Percentiles rank a stretch among this genome's conserved stretches.
These are phyloP conservation scores for Zea luxurians DNA, from an alignment of 176 grass and related monocot species.

Conservation along the genomic window DNA sequence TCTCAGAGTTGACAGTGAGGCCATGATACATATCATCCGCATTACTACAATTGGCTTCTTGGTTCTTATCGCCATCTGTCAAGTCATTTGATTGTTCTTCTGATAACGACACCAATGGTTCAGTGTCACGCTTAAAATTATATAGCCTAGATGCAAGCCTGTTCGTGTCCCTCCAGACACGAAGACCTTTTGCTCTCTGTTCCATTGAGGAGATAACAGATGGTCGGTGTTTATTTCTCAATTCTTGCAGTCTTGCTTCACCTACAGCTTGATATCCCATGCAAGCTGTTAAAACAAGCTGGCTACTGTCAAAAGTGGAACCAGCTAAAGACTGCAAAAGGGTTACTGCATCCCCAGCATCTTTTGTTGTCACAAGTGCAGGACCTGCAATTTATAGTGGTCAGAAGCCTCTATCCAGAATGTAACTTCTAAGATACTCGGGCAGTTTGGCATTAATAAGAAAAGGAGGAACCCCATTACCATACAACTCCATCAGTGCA, in stretches of 20 bases:
- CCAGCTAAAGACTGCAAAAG: conserved; percentile 92
- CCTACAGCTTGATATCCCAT: conserved; percentile 92
- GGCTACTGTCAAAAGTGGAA: conserved; percentile 97
- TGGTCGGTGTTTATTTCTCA: conserved; percentile 86
- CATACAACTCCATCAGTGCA: conserved; percentile 96
- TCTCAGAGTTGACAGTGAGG: conserved; percentile 58
- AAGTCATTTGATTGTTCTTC: conserved; percentile 45
- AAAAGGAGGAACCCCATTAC: conserved; percentile 54
- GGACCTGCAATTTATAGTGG: conserved; percentile 59
- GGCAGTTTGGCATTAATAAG: conserved; percentile 12
- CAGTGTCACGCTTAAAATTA: conserved; percentile 73
- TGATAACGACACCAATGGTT: conserved; percentile 70
- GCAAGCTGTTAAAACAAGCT: conserved; percentile 97
- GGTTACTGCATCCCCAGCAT: conserved; percentile 97
- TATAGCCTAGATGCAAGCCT: conserved; percentile 86
- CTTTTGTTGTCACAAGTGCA: conserved; percentile 91
- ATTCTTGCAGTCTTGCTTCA: conserved; percentile 73
- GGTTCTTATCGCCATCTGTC: conserved; percentile 47
- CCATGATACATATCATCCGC: conserved; percentile 59
- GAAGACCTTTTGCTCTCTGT: conserved; percentile 74
- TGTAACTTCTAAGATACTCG: not conserved
- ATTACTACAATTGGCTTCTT: conserved; percentile 49
- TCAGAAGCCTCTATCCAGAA: conserved; percentile 24
- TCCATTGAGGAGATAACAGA: conserved; percentile 90
- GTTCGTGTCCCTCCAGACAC: conserved; percentile 66